A percentile compares a stretch with the other conserved stretches of the same genome.
These are phyloP conservation scores for Vitellaria paradoxa DNA, from an alignment of 179 eudicot genomes.

Conservation along the genomic window DNA sequence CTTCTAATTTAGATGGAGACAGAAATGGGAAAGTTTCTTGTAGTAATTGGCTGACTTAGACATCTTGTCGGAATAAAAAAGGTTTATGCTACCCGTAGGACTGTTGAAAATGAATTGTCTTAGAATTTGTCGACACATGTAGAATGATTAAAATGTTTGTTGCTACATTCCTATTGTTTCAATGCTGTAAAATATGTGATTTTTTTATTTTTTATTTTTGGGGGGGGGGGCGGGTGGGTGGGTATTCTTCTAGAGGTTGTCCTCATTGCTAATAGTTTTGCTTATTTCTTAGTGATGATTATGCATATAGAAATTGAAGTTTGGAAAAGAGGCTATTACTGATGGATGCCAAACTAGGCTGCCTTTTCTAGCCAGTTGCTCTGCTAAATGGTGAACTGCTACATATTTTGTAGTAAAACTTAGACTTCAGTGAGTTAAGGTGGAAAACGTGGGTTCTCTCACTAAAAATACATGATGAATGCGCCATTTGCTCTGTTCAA, in stretches of 20 bases:
- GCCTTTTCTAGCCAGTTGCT: background rate
- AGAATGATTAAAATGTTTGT: background rate
- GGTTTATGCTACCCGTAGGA: background rate
- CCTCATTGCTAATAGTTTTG: background rate
- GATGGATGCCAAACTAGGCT: background rate
- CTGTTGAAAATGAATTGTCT: background rate
- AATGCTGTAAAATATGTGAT: background rate
- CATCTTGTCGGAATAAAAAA: background rate
- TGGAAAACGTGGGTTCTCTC: background rate
- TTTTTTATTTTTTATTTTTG: too few relatives aligned
- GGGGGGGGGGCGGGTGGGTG: too few relatives aligned
- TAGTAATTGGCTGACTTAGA: too few relatives aligned
- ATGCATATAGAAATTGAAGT: background rate
- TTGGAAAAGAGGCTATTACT: background rate
- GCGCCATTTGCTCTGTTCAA: too few relatives aligned
- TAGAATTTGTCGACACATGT: background rate
- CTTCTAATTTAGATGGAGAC: background rate
- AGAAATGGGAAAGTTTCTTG: background rate
- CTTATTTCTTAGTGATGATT: background rate
- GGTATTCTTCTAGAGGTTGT: background rate
- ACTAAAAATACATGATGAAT: too few relatives aligned
- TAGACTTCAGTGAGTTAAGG: background rate
- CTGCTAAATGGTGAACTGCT: background rate
- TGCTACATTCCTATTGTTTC: background rate
- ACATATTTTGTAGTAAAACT: background rate